Evolutionary conservation across 371 early-diverging fungal genomes (phyloP).

Genomic region (Caulochytrium protostelioides): DNA sequence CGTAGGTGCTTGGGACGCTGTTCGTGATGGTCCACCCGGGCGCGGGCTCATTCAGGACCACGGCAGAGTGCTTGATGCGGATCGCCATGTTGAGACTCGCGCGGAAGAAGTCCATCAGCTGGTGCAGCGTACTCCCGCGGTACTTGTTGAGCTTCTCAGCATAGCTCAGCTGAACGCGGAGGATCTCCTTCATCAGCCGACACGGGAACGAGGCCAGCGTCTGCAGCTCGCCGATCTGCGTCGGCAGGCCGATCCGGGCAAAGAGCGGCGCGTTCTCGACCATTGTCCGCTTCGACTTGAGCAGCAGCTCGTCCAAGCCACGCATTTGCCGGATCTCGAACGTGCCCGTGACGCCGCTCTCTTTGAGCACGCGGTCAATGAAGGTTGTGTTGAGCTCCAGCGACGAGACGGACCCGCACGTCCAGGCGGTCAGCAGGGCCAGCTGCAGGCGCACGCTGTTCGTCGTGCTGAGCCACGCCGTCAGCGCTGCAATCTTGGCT

Average conservation of each 20-base stretch:
- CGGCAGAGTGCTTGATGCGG: constrained; percentile 42
- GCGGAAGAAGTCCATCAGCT: constrained; percentile 57
- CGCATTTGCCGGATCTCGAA: constrained; percentile 49
- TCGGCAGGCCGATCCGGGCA: constrained; percentile 43
- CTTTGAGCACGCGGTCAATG: constrained; percentile 62
- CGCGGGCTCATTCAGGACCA: constrained; percentile 35
- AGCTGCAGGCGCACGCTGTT: constrained; percentile 45
- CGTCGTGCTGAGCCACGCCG: constrained; percentile 51
- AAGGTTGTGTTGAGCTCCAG: constrained; percentile 46
- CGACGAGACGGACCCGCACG: constrained; percentile 49
- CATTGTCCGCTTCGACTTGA: constrained; percentile 19
- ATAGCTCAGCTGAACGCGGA: constrained; percentile 52
- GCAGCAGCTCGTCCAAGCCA: constrained; percentile 36
- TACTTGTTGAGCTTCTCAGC: constrained; percentile 44
- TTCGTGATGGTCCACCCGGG: constrained; percentile 46
- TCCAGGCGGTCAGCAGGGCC: constrained; percentile 57
- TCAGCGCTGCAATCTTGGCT: constrained; percentile 43
- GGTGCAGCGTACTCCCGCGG: constrained; percentile 47
- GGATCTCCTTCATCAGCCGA: constrained; percentile 49
- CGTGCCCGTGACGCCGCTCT: constrained; percentile 50
- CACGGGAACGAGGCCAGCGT: constrained; percentile 55
- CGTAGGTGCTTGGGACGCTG: constrained; percentile 41
- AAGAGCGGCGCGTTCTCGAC: constrained; percentile 38
- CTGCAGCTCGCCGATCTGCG: constrained; percentile 37
- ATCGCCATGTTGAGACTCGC: constrained; percentile 47